Percentiles rank a stretch among this genome's conserved stretches.
phyloP scores from a whole-genome alignment of 352 stramenopile species.

The Pythium guiyangense region DNA sequence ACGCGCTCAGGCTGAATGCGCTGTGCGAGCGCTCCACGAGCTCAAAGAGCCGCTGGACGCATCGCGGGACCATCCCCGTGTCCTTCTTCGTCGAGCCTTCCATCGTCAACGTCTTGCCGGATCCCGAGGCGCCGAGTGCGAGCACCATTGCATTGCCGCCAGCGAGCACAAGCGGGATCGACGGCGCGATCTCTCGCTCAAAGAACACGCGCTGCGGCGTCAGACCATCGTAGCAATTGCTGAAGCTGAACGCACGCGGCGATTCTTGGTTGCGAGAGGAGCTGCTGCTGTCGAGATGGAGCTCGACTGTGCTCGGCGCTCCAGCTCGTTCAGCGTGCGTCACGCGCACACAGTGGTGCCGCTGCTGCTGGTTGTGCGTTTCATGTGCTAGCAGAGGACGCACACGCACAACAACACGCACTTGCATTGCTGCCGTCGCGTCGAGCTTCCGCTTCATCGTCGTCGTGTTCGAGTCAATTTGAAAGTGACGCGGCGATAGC shows the following conservation, averaged over 20 bases:
- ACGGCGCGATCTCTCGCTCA: slow-evolving; percentile 33
- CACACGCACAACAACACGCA: too few species aligned
- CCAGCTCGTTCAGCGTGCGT: too few species aligned
- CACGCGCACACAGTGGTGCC: too few species aligned
- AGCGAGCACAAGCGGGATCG: slow-evolving; percentile 26
- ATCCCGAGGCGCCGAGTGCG: slow-evolving; percentile 52
- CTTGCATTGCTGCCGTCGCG: too few species aligned
- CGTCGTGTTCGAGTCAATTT: too few species aligned
- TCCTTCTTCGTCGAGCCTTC: slow-evolving; percentile 44
- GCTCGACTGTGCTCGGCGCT: too few species aligned
- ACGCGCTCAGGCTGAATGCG: slow-evolving; percentile 30
- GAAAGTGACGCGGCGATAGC: too few species aligned
- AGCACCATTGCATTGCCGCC: slow-evolving; percentile 52
- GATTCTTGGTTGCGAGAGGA: not conserved
- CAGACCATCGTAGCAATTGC: slow-evolving; percentile 37
- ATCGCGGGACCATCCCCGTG: slow-evolving; percentile 43
- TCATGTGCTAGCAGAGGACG: too few species aligned
- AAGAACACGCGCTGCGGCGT: slow-evolving; percentile 34
- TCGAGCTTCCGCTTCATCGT: too few species aligned
- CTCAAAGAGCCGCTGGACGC: slow-evolving; percentile 41
- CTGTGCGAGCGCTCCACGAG: slow-evolving; percentile 18
- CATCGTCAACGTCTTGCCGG: slow-evolving; percentile 71
- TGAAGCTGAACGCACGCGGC: slow-evolving; percentile 21
- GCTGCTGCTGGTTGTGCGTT: too few species aligned
- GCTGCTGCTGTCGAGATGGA: not conserved